Evolutionary conservation across 495 filamentous ascomycete species (phyloP), one percentile per base, ranked within the genome.

Genomic region (Penicilliopsis zonata): DNA sequence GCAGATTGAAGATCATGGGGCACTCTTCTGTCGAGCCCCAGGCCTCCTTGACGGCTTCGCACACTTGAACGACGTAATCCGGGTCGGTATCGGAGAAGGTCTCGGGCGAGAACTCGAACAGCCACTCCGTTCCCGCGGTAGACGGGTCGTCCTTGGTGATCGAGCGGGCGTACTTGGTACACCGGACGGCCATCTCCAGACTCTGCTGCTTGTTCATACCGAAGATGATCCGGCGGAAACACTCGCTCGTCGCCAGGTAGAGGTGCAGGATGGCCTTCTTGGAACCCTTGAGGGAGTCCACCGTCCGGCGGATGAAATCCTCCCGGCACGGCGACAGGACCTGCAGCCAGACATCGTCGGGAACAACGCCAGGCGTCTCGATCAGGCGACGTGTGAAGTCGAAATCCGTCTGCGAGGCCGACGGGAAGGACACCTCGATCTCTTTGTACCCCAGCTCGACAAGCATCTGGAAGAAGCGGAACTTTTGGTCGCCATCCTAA

Each of bases 211-310:
- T 81, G 16, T 76, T 74, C 68, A 87, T 86, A 33, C 74, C 74
- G 58, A 98, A 95, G 14, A 96, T 78, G 32, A 95, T 80, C 27
- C 75, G 72, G 39, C 80, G 82, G 67, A 94, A 95, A 54, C 86
- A 94, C 44, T 82, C 79, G 59, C 82, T 90, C 4, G 90, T 95
- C 22, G 90, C 90, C 23, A 96, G 72, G 64, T 98, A 98, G 36
- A 98, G 78, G 67, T 96, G 90, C 40, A 98, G 66, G 40, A 96
- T 76, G n/a, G 85, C 90, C 59, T 92, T 95, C 69, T 94, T 94
- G 16, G 82, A 70, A 18, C 87, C 90, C 53, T 76, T 80, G 28
- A 98, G 58, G 35, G 86, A 88, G 24, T 94, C 80, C 25, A 98
- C 86, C 9, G 90, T 95, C 36, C 82, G 75, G 19, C 72, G 69